phyloP scores from a whole-genome alignment of 495 filamentous ascomycete genomes.

The Aspergillus panamensis region DNA sequence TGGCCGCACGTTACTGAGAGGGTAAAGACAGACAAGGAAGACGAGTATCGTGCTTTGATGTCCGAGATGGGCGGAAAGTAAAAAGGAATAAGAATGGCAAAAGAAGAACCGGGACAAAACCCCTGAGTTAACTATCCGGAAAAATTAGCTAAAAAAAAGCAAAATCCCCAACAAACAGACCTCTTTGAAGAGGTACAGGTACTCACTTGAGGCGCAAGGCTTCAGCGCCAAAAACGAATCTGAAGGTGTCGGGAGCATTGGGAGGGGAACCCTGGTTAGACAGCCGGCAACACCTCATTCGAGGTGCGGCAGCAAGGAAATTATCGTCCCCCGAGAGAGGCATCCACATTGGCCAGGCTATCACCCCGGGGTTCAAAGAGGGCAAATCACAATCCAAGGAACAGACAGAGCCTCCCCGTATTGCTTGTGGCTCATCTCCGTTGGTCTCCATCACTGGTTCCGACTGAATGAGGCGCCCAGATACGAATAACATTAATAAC shows the following conservation, averaged over 20 bases:
- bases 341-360: background rate
- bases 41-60: background rate
- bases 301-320: background rate
- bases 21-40: background rate
- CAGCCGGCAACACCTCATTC: background rate
- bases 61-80: background rate
- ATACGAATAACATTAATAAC: background rate
- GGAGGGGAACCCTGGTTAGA: conserved; percentile 1
- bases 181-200: background rate
- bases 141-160: background rate
- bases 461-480: background rate
- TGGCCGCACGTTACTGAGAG: background rate
- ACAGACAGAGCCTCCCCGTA: background rate
- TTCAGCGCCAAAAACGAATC: background rate
- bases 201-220: background rate
- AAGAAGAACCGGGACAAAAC: background rate
- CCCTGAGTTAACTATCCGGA: background rate
- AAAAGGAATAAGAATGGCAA: background rate
- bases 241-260: background rate
- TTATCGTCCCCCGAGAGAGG: background rate
- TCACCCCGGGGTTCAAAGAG: background rate
- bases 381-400: conserved; percentile 3
- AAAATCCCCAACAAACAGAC: background rate
- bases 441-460: background rate
- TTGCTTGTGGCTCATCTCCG: conserved; percentile 4